phyloP scores from a whole-genome alignment of 305 asterid genomes.

The Withania somnifera region DNA sequence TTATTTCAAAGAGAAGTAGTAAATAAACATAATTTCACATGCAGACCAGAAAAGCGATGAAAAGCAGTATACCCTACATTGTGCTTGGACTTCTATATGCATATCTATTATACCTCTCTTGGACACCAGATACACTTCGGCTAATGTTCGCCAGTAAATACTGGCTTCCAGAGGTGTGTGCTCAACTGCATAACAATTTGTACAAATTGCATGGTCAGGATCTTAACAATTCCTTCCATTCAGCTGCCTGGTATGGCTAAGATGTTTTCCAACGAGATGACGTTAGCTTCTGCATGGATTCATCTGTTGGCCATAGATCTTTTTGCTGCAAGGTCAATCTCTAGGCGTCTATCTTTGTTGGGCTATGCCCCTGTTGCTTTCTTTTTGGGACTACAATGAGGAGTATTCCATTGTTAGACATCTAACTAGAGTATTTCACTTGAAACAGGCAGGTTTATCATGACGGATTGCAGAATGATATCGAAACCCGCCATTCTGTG shows the following conservation, averaged over 20 bases:
- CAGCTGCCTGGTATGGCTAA: slow-evolving; percentile 74
- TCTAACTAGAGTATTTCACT: neutral
- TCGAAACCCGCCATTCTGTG: slow-evolving; percentile 88
- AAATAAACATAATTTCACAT: neutral
- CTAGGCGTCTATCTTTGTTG: neutral
- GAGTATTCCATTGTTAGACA: neutral
- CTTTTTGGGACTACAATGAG: neutral
- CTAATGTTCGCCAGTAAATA: slow-evolving; percentile 71
- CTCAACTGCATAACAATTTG: neutral
- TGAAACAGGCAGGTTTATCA: slow-evolving; percentile 63
- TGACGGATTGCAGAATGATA: slow-evolving; percentile 60
- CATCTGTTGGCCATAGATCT: slow-evolving; percentile 88
- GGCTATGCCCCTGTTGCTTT: neutral
- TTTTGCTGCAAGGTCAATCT: slow-evolving; percentile 74
- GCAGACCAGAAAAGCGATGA: slow-evolving; percentile 65
- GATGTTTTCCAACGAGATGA: slow-evolving; percentile 81
- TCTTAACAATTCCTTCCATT: neutral
- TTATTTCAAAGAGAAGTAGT: neutral
- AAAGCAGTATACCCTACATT: slow-evolving; percentile 59
- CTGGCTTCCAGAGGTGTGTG: slow-evolving; percentile 88
- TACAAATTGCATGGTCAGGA: neutral
- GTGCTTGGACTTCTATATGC: slow-evolving; percentile 62
- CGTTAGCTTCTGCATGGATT: slow-evolving; percentile 94
- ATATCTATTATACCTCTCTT: slow-evolving; percentile 58
- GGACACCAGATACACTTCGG: slow-evolving; percentile 81